phyloP scores from a whole-genome alignment of 2,329 filamentous ascomycete genomes.

The Blumeria hordei region DNA sequence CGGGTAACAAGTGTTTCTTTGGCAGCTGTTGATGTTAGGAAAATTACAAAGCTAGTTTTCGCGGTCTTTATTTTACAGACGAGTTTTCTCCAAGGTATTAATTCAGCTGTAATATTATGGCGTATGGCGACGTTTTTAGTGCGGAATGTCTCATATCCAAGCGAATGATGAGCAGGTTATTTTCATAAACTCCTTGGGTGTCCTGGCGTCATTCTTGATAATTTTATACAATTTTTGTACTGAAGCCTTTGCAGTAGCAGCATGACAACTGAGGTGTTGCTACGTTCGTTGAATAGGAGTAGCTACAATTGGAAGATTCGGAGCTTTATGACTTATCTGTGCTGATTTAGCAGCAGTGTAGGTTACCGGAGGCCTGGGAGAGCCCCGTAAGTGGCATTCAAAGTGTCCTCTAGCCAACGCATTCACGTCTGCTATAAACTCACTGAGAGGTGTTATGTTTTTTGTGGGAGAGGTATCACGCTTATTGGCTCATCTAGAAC shows the following conservation, averaged over 20 bases:
- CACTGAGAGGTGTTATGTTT: neutral
- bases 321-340: neutral
- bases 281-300: neutral
- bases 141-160: neutral
- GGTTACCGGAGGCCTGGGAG: neutral
- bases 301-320: neutral
- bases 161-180: neutral
- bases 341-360: neutral
- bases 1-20: neutral
- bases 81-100: neutral
- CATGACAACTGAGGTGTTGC: neutral
- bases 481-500: neutral
- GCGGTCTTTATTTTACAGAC: neutral
- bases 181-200: neutral
- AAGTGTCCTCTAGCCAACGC: neutral
- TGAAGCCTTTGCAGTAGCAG: neutral
- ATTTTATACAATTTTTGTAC: neutral
- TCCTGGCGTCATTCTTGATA: neutral
- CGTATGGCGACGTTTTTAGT: neutral
- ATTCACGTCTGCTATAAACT: neutral
- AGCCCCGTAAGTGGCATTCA: neutral
- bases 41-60: neutral
- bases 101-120: neutral
- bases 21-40: neutral
- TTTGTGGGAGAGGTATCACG: neutral